A percentile compares a stretch with the other conserved stretches of the same genome.
These are phyloP conservation scores for Aspergillus coremiiformis DNA, from an alignment of 495 filamentous ascomycete genomes.

Conservation along the genomic window DNA sequence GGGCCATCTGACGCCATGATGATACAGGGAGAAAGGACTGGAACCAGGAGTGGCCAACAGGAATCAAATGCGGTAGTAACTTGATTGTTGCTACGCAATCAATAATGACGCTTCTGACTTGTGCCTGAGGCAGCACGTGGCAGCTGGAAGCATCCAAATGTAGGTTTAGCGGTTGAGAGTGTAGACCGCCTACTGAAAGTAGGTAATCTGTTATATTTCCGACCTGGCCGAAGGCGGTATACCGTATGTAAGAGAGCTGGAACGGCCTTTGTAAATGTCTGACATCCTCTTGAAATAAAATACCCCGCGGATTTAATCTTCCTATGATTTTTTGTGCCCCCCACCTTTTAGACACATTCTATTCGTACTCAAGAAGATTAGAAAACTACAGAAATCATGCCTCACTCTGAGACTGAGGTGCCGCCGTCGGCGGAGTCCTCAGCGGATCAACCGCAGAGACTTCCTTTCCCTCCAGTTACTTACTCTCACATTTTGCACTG, in stretches of 20 bases:
- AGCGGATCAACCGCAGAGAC: slow-evolving; percentile 25
- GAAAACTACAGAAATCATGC: slow-evolving; percentile 18
- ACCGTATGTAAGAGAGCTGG: neutral
- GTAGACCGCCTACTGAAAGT: neutral
- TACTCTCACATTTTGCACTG: slow-evolving; percentile 86
- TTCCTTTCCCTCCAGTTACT: slow-evolving; percentile 76
- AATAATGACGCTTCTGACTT: neutral
- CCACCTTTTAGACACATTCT: neutral
- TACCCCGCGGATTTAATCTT: slow-evolving; percentile 2
- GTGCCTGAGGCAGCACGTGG: slow-evolving; percentile 21
- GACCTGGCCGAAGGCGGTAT: neutral
- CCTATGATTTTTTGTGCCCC: neutral
- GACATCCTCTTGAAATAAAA: slow-evolving; percentile 10
- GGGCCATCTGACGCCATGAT: slow-evolving; percentile 52
- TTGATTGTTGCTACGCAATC: slow-evolving; percentile 2
- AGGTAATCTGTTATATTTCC: neutral
- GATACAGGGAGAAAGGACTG: neutral
- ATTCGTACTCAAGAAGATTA: neutral
- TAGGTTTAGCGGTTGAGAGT: neutral
- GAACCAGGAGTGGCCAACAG: slow-evolving; percentile 4
- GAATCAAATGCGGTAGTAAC: neutral
- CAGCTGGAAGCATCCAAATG: neutral
- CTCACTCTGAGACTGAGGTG: slow-evolving; percentile 24
- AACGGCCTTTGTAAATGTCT: no score
- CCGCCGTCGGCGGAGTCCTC: slow-evolving; percentile 9